Evolutionary conservation across 2,329 filamentous ascomycete species (phyloP), one percentile per base, ranked within the genome.

Genomic region (Alternaria postmessia): DNA sequence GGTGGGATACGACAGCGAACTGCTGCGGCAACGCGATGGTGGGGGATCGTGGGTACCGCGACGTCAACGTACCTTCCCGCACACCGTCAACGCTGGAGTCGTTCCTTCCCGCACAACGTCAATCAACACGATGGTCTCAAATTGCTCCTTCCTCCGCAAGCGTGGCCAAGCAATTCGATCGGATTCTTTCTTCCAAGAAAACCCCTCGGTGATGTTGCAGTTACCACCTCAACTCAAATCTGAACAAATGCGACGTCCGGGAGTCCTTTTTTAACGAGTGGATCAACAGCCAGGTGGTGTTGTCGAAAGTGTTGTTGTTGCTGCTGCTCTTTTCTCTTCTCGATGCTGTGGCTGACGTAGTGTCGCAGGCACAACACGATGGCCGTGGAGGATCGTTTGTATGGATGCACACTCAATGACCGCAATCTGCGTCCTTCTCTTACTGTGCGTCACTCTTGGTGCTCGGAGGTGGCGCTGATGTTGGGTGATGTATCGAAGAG

Each of bases 11-110:
- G 52, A 53, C 43, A 51, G 62, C 60, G 57, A 66, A 62, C 48
- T 59, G 59, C 62, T 67, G 70, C 60, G 54, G 54, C 47, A 58
- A 60, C n/a, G 67, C 46, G 61, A 58, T 56, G 62, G 63, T 61
- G 63, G 67, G 66, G 59, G 30, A 62, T 65, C 36, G 70, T 65
- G 61, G 63, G 38, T 61, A 51, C 53, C 42, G 56, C 43, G 51
- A 54, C 56, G 53, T 54, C 42, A 63, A 69, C 67, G 73, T 71
- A 67, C 66, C 69, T 70, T 73, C 67, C 73, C 71, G 70, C 63
- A 63, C 61, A 61, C 66, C 54, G 55, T 64, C 57, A 59, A 62
- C 60, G 39, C 14, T 52, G 39, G 52, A 53, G 48, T 58, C 60
- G 62, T 63, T 61, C 67, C 63, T 65, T 73, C 67, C 73, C 71